Base-by-base conservation (phyloP, 768 basidiomycete species). In the Collybia sp. region DNA sequence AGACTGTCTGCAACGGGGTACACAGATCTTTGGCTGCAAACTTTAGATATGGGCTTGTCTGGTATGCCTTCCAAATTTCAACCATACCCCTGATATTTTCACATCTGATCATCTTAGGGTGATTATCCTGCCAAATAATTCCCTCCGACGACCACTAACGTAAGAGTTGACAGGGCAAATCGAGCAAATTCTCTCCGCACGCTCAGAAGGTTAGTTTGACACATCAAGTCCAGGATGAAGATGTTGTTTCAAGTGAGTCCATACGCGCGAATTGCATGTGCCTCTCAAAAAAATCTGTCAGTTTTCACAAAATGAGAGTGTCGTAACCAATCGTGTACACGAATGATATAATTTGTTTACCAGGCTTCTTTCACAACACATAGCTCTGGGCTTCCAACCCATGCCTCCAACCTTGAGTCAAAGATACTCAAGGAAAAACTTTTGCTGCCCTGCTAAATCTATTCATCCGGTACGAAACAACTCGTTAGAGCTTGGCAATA, bases 31-130 rank as follows among this genome's bases (percentile, higher is more conserved):
- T 99, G 13, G 88, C 85, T 2, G 71, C 85, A 1, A 93, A 97
- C 59, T 96, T 97, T 75, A 86, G 90, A 50, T 96, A 95, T 65
- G 93, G 83, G 8, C 81, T 97, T 47, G 88, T 98, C 43, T 99
- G 94, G 89, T 89, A 56, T 59, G 83, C 66, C n/a, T 39, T 15
- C 42, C 34, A 32, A 15, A 15, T 39, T 15, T 43, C 34, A 32
- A 15, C 44, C 33, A 16, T 15, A 19, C 33, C 44, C 1, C 43
- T 50, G 3, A 19, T 44, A 18, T 43, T 31, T 19, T 12, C 40
- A 13, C 35, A 39, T 16, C 17, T 35, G 16, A 47, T n/a, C 10
- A 15, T 48, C 38, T 13, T 44, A 62, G 61, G 61, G 61, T 62
- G 37, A 53, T 52, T 41, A 33, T 8, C 25, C 25, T 25, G 25